Evolutionary conservation across 805 yeast genomes (phyloP).

Genomic region (Yarrowia sp.): DNA sequence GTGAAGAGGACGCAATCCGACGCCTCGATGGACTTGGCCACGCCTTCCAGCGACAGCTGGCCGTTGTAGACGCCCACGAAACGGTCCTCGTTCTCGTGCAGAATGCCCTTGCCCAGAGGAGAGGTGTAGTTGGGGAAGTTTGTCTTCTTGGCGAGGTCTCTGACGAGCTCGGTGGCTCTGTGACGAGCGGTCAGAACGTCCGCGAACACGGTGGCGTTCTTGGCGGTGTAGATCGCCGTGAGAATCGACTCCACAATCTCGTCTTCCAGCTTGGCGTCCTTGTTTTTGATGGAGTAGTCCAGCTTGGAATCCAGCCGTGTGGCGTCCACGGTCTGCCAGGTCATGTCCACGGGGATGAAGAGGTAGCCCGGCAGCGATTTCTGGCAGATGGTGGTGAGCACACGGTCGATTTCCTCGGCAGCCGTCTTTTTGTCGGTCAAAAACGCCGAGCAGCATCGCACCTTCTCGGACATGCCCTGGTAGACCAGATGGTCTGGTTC

Average conservation of each 20-base stretch:
- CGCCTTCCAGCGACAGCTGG: conserved; percentile 57
- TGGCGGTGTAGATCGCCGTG: conserved; percentile 58
- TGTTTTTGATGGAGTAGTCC: conserved; percentile 47
- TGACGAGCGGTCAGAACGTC: conserved; percentile 76
- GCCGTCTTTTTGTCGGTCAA: conserved; percentile 57
- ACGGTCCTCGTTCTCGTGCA: conserved; percentile 71
- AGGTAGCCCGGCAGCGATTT: conserved; percentile 82
- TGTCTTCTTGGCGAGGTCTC: conserved; percentile 58
- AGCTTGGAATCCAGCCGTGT: conserved; percentile 52
- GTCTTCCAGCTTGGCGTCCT: conserved; percentile 46
- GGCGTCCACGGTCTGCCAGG: conserved; percentile 50
- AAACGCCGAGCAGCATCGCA: conserved; percentile 63
- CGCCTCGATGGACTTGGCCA: conserved; percentile 57
- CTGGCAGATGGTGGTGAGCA: conserved; percentile 61
- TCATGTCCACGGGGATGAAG: conserved; percentile 76
- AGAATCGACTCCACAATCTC: conserved; percentile 57
- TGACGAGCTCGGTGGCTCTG: conserved; percentile 54
- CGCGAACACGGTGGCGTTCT: conserved; percentile 69
- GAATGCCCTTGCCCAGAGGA: conserved; percentile 71
- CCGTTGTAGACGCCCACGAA: conserved; percentile 82
- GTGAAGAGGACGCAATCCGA: conserved; percentile 74
- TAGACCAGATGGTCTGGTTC: conserved; percentile 73
- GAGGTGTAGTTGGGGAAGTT: conserved; percentile 66
- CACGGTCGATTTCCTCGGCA: conserved; percentile 69
- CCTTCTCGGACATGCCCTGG: conserved; percentile 64